Evolutionary conservation across 495 filamentous ascomycete species (phyloP).

Genomic region (Podospora pseudocomata): DNA sequence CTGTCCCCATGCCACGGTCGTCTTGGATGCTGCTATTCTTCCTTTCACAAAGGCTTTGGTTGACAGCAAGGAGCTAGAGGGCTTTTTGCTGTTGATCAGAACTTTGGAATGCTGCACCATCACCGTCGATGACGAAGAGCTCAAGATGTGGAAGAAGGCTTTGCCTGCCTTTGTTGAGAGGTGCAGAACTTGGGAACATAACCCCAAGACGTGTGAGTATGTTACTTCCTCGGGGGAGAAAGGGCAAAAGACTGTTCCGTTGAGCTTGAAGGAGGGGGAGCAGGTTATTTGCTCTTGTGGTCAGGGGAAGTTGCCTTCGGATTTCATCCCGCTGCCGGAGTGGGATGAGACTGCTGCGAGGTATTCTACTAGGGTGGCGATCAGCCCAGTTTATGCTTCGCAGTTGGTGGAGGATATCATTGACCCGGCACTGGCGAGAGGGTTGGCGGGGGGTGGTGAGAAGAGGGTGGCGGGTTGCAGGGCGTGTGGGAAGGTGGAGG

Average conservation of each 20-base stretch:
- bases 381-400: conserved; percentile 35
- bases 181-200: conserved; percentile 52
- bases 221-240: conserved; percentile 4
- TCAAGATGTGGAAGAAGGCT: conserved; percentile 48
- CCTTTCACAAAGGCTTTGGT: conserved; percentile 36
- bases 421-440: conserved; percentile 11
- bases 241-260: conserved; percentile 22
- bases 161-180: conserved; percentile 51
- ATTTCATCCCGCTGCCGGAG: conserved; percentile 31
- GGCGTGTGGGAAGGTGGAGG: conserved; percentile 28
- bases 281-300: conserved; percentile 39
- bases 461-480: conserved; percentile 22
- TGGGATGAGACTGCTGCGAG: conserved; percentile 26
- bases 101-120: conserved; percentile 30
- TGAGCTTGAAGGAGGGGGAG: conserved; percentile 27
- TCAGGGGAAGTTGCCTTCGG: conserved; percentile 29
- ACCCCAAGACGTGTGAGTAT: conserved; percentile 47
- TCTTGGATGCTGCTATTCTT: conserved; percentile 49
- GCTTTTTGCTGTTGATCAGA: conserved; percentile 30
- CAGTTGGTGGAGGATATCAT: conserved; percentile 33
- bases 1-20: conserved; percentile 37
- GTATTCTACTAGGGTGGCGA: conserved; percentile 35
- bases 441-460: background rate
- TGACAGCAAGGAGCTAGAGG: conserved; percentile 23
- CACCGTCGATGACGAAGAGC: conserved; percentile 40